Evolutionary conservation across 768 basidiomycete genomes (phyloP).

Genomic region (Tricholomella constricta): DNA sequence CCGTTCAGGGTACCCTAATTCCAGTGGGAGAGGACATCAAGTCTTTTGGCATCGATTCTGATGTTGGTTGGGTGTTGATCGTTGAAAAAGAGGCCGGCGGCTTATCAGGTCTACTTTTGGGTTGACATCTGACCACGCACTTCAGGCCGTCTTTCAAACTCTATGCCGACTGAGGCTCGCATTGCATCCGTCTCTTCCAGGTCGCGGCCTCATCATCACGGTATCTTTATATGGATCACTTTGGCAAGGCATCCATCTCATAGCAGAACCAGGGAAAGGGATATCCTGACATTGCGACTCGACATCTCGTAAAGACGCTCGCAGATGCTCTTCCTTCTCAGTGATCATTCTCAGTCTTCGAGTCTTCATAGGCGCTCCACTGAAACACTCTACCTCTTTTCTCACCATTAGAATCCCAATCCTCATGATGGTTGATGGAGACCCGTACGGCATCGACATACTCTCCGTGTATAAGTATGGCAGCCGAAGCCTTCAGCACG

Average conservation of each 20-base stretch:
- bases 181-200: conserved; percentile 48
- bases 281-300: conserved; percentile 92
- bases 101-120: neutral
- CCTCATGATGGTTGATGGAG: conserved; percentile 82
- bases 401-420: conserved; percentile 64
- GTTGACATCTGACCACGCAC: neutral
- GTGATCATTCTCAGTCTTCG: conserved; percentile 40
- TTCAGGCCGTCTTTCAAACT: conserved; percentile 92
- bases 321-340: conserved; percentile 60
- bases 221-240: conserved; percentile 38
- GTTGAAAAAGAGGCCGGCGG: conserved; percentile 87
- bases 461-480: conserved; percentile 86
- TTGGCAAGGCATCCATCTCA: neutral
- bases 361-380: neutral
- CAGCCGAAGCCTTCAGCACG: conserved; percentile 68
- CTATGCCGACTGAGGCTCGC: conserved; percentile 63
- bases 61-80: conserved; percentile 77
- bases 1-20: conserved; percentile 67
- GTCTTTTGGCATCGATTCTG: conserved; percentile 53
- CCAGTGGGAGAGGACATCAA: conserved; percentile 75
- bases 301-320: conserved; percentile 77
- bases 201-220: conserved; percentile 77
- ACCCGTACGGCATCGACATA: conserved; percentile 92
- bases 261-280: conserved; percentile 78
- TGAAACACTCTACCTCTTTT: neutral